phyloP scores from a whole-genome alignment of 331 rosid genomes.

The Saraca asoca region DNA sequence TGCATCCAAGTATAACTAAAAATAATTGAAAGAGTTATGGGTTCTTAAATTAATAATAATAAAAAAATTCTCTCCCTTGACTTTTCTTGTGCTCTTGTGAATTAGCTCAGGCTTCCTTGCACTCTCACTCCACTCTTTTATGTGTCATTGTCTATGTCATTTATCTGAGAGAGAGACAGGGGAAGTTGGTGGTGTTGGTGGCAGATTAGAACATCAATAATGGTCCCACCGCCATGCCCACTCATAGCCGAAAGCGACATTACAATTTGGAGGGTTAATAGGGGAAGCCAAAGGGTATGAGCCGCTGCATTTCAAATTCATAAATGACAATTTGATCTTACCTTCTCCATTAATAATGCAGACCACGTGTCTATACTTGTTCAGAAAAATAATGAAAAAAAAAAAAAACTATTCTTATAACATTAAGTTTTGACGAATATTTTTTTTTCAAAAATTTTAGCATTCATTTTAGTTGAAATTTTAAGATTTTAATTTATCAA shows the following conservation, averaged over 20 bases:
- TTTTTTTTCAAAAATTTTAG: no score
- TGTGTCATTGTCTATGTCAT: neutral
- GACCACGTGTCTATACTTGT: neutral
- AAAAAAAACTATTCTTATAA: no score
- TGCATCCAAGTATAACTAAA: no score
- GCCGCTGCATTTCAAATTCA: constrained; percentile 24
- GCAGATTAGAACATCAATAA: constrained; percentile 32
- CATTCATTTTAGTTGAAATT: no score
- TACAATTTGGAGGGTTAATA: constrained; percentile 40
- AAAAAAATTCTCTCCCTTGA: constrained; percentile 13
- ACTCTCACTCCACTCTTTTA: neutral
- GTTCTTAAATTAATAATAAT: neutral
- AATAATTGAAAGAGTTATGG: no score
- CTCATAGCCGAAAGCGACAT: constrained; percentile 64
- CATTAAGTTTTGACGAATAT: no score
- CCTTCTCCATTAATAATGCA: neutral
- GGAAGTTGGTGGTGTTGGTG: constrained; percentile 33
- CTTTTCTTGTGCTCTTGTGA: neutral
- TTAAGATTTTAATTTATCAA: no score
- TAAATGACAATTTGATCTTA: constrained; percentile 34
- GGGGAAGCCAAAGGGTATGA: constrained; percentile 12
- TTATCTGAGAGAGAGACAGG: neutral
- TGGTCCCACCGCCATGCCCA: constrained; percentile 52
- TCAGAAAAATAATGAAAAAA: no score
- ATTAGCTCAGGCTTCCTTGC: neutral